Base-by-base conservation (phyloP, 2,329 filamentous ascomycete genomes). In the Aspergillus spinulosporus region DNA sequence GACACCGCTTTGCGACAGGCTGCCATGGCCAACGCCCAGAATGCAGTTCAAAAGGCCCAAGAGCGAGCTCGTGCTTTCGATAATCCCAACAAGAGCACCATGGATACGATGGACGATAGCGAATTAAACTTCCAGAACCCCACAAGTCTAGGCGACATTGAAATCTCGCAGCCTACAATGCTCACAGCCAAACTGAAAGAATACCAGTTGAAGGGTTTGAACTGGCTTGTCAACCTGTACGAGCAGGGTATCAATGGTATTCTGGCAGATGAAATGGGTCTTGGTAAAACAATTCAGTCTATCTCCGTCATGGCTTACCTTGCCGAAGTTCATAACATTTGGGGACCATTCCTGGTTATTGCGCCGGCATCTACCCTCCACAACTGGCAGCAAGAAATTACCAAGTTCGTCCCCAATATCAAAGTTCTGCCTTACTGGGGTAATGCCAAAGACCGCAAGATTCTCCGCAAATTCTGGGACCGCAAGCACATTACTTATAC, bases 111-210 rank as follows among this genome's bases (percentile, higher is more conserved):
- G 63, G 92, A 97, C 57, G 92, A 97, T 68, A 93, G 92, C 66
- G 94, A 99, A 77, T 90, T 99, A 89, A 99, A 99, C 78, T 99
- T 99, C 81, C 94, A 99, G 77, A 97, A 99, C 72, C 94, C 94
- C 0, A 94, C 92, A 3, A 94, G 93, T 68, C 82, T 99, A 66
- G 93, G 93, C 66, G 92, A 94, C 66, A 91, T 96, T 64, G 90
- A 96, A 68, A 91, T 99, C 55, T 88, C 92, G 61, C 94, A 99
- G 72, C 94, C 94, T 6, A 95, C 92, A 75, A 86, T 97, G 76
- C 84, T 99, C 68, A 92, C 90, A 62, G 90, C 92, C 50, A 90
- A 96, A 71, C 85, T 99, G 69, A 99, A 99, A 73, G 94, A 99
- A 74, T 99, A 99, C 76, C 94, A 99, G 78, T 81, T 99, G 72